Conservation (phyloP, 331 rosid species). For the Phaseolus coccineus region DNA sequence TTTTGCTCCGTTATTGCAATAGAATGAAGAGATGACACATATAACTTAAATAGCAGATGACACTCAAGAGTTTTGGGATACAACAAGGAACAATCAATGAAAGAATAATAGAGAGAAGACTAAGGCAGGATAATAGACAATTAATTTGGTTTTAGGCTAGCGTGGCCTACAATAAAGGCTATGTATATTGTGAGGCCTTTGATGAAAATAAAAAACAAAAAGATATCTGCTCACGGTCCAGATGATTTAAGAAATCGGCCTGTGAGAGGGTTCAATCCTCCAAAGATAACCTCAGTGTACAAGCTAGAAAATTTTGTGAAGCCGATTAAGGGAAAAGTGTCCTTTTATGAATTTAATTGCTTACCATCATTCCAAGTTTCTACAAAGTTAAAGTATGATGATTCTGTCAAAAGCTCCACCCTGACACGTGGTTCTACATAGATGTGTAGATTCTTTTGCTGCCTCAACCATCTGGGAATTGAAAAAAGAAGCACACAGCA, state of each 20-base stretch:
- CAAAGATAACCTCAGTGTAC: slow-evolving; percentile 23
- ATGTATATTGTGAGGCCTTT: neutral
- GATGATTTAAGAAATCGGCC: too few relatives aligned
- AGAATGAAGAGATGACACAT: neutral
- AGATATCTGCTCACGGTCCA: too few relatives aligned
- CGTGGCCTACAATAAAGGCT: neutral
- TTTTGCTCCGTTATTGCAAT: neutral
- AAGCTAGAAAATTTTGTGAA: slow-evolving; percentile 14
- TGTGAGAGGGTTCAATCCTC: neutral
- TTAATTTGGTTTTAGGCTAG: neutral
- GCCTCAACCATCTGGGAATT: slow-evolving; percentile 84
- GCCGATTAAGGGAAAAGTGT: slow-evolving; percentile 17
- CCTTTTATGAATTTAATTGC: slow-evolving; percentile 40
- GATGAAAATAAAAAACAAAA: neutral
- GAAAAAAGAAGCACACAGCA: slow-evolving; percentile 12
- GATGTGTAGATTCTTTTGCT: slow-evolving; percentile 67
- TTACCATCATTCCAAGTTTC: slow-evolving; percentile 91
- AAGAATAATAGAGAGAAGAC: neutral
- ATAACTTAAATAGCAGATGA: neutral
- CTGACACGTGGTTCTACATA: slow-evolving; percentile 90
- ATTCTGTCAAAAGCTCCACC: slow-evolving; percentile 74
- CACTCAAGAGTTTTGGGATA: neutral
- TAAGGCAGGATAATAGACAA: neutral
- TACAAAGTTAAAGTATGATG: slow-evolving; percentile 75
- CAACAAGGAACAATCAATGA: slow-evolving; percentile 4